Conservation (phyloP, 768 basidiomycete genomes). For the Kwoniella sp. region DNA sequence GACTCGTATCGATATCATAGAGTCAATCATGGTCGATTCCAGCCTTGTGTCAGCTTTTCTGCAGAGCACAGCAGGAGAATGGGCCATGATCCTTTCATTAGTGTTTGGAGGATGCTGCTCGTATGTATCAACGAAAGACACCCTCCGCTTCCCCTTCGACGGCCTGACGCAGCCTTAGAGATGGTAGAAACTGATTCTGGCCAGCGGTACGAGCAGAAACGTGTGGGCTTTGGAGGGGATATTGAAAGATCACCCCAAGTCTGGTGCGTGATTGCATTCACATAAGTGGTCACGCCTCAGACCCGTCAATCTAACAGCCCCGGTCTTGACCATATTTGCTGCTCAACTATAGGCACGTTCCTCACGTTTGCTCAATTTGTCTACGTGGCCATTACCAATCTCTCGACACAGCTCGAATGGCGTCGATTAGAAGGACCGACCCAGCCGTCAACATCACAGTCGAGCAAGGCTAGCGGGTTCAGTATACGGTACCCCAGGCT, state of each 20-base stretch:
- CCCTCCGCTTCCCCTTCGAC: not conserved
- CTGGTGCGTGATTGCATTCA: too few relatives aligned
- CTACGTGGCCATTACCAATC: constrained; percentile 70
- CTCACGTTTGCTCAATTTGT: constrained; percentile 82
- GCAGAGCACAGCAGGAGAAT: constrained; percentile 56
- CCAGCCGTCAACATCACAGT: not conserved
- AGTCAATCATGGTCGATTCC: constrained; percentile 18
- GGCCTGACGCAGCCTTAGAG: not conserved
- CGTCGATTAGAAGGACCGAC: constrained; percentile 7
- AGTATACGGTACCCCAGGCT: constrained; percentile 3
- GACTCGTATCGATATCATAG: too few relatives aligned
- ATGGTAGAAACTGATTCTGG: not conserved
- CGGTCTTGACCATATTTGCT: too few relatives aligned
- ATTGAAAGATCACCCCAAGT: constrained; percentile 67
- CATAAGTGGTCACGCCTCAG: too few relatives aligned
- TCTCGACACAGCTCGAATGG: constrained; percentile 66
- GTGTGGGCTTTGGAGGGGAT: constrained; percentile 77
- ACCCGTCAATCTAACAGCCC: too few relatives aligned
- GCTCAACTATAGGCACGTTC: constrained; percentile 64
- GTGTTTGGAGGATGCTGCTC: constrained; percentile 84
- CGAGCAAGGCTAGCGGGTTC: not conserved
- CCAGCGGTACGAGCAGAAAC: constrained; percentile 56
- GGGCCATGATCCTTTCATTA: constrained; percentile 66
- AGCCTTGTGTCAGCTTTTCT: constrained; percentile 19
- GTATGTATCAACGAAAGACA: constrained; percentile 41